Evolutionary conservation across 805 yeast genomes (phyloP).

Genomic region (Yarrowia sp.): DNA sequence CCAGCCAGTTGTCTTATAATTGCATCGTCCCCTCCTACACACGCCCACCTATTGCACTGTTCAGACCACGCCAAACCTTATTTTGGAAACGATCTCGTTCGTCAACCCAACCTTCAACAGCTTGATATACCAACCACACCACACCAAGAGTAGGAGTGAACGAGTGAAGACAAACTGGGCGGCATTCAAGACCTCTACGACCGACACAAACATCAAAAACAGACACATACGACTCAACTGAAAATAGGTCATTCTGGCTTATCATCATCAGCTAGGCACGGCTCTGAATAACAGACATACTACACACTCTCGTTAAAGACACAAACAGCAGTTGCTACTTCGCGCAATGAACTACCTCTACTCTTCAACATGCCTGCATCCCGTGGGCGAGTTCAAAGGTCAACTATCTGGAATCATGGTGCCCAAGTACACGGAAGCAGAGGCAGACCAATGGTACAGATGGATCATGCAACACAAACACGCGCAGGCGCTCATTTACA

Average conservation of each 20-base stretch:
- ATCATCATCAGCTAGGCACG: no score
- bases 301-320: background rate
- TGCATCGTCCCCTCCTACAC: no score
- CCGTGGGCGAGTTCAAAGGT: conserved; percentile 23
- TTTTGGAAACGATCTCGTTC: no score
- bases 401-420: conserved; percentile 3
- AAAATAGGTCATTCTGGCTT: no score
- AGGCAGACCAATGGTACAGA: background rate
- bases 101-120: no score
- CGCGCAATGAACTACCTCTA: conserved; percentile 14
- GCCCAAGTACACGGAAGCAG: background rate
- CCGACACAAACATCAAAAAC: background rate
- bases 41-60: no score
- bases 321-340: background rate
- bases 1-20: background rate
- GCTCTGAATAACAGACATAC: no score
- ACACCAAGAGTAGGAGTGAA: no score
- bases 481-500: conserved; percentile 4
- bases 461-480: conserved; percentile 15
- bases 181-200: no score
- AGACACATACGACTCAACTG: background rate
- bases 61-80: no score
- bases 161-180: no score
- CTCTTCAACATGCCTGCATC: conserved; percentile 13
- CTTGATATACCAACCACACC: no score